These are phyloP conservation scores for Plasmodium cynomolgi DNA, from an alignment of 169 alveolate species.

Conservation along the genomic window DNA sequence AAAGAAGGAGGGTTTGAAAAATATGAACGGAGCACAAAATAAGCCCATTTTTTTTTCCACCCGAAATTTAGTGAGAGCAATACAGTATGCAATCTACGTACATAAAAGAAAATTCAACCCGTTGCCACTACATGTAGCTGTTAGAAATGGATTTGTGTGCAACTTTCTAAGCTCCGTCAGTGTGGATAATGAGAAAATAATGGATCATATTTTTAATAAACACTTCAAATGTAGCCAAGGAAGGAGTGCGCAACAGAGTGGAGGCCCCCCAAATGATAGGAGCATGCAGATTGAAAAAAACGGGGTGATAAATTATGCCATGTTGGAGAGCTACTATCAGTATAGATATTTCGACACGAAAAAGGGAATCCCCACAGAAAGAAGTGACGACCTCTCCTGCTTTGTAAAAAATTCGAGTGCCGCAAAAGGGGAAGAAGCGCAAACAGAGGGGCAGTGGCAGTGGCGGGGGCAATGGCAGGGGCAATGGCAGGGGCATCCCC, in stretches of 20 bases:
- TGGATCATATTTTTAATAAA: slow-evolving; percentile 62
- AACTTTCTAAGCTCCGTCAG: slow-evolving; percentile 44
- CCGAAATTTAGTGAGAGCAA: slow-evolving; percentile 67
- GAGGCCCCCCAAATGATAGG: background rate
- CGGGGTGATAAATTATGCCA: slow-evolving; percentile 21
- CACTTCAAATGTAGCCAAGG: slow-evolving; percentile 15
- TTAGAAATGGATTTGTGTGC: slow-evolving; percentile 51
- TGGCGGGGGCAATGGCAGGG: slow-evolving; percentile 58
- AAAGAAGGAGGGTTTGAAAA: slow-evolving; percentile 49
- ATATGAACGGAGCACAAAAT: slow-evolving; percentile 18
- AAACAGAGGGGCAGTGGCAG: slow-evolving; percentile 17
- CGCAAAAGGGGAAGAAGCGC: background rate
- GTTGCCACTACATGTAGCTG: slow-evolving; percentile 9
- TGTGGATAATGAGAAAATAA: slow-evolving; percentile 6
- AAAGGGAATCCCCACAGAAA: background rate
- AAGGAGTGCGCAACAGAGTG: background rate
- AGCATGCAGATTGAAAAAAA: slow-evolving; percentile 56
- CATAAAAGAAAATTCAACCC: slow-evolving; percentile 58
- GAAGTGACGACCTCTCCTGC: background rate
- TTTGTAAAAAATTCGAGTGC: background rate
- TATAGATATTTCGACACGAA: slow-evolving; percentile 20
- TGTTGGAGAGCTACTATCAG: slow-evolving; percentile 38
- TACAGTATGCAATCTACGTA: slow-evolving; percentile 44
- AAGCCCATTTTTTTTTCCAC: slow-evolving; percentile 65
- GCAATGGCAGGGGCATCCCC: slow-evolving; percentile 44